Evolutionary conservation across 2,329 filamentous ascomycete species (phyloP), one percentile per base, ranked within the genome.

Genomic region (Fusarium sp.): DNA sequence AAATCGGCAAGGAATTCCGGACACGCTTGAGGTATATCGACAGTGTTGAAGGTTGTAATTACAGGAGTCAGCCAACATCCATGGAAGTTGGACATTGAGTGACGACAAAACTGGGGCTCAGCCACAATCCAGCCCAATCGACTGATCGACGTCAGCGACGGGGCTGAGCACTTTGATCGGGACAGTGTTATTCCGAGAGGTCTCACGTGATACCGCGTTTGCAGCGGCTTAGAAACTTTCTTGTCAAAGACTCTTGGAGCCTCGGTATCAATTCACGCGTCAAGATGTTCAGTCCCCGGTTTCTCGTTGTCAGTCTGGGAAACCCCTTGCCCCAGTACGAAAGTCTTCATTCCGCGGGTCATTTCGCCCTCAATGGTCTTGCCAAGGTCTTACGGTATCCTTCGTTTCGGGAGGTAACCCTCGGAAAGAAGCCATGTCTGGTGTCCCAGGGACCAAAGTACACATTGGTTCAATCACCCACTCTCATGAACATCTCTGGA

Each of bases 271-370:
- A 27, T 39, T 69, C 67, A 64, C 72, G 77, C 69, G 77, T 67
- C 71, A 79, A 56, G 54, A 83, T 83, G 79, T 82, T 83, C 64
- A 82, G 79, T 31, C 83, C 85, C 54, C 89, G 88, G 43, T 90
- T 97, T 77, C 90, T 98, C 66, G 88, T 98, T 78, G 90, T 95
- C 85, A 97, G 94, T 72, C 89, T 99, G 72, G 97, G 97, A 76
- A 98, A 98, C 78, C 95, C 94, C 8, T 86, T 89, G 8, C 86
- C 91, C 3, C 95, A 96, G 83, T 89, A 90, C 74, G 88, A 92
- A 73, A 97, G 94, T 22, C 91, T 96, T 9, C 97, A 98, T 84
- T 95, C 92, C 27, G 95, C 95, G 16, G 97, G 95, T 13, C 96
- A 98, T 85, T 89, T 91, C 65, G 89, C 95, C 54, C 89, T 98